A percentile compares a stretch with the other conserved stretches of the same genome.
Evolutionary conservation across 768 basidiomycete genomes (phyloP).

Genomic region (Amanita thiersii): DNA sequence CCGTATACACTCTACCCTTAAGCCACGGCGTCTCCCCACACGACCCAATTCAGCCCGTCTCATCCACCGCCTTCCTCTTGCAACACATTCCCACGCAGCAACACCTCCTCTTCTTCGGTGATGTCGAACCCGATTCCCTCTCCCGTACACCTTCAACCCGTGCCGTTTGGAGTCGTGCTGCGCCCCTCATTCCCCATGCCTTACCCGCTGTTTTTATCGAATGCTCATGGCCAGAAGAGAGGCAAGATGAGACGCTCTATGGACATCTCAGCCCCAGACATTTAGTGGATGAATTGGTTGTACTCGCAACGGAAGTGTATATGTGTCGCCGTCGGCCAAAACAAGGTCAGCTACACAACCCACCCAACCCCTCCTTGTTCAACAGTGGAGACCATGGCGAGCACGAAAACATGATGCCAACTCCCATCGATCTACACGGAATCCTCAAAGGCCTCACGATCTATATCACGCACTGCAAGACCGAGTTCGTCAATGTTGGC

Average conservation of each 20-base stretch:
- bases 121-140: slow-evolving; percentile 82
- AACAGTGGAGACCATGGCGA: slow-evolving; percentile 23
- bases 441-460: slow-evolving; percentile 54
- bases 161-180: slow-evolving; percentile 77
- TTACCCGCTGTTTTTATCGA: slow-evolving; percentile 88
- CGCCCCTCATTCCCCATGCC: slow-evolving; percentile 59
- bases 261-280: slow-evolving; percentile 86
- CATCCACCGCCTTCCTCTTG: slow-evolving; percentile 82
- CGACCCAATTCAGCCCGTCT: slow-evolving; percentile 48
- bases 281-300: slow-evolving; percentile 64
- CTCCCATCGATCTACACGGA: slow-evolving; percentile 37
- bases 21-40: slow-evolving; percentile 49
- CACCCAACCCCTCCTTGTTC: slow-evolving; percentile 23
- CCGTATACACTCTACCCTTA: slow-evolving; percentile 60
- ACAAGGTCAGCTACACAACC: no score
- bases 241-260: slow-evolving; percentile 60
- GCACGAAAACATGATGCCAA: slow-evolving; percentile 9
- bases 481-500: slow-evolving; percentile 45
- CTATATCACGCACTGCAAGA: slow-evolving; percentile 84
- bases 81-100: slow-evolving; percentile 48
- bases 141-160: slow-evolving; percentile 50
- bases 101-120: slow-evolving; percentile 92
- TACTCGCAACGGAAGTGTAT: slow-evolving; percentile 63
- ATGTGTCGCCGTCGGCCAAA: slow-evolving; percentile 20
- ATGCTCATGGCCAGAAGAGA: slow-evolving; percentile 79